Base-by-base conservation (phyloP, 2,329 filamentous ascomycete species). In the Fusarium ramigenum region DNA sequence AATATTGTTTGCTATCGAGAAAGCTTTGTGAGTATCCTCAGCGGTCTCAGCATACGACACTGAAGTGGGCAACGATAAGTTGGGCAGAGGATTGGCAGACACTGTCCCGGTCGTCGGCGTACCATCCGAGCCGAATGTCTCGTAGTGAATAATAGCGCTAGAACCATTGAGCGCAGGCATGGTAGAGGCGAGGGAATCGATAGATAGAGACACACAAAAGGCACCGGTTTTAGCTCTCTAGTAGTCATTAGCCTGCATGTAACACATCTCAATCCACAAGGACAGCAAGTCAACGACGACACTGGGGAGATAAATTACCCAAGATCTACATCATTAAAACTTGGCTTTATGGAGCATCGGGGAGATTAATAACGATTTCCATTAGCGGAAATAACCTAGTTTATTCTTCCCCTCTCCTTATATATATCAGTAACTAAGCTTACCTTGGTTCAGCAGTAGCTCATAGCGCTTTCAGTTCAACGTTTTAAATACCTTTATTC, bases 131-230 rank as follows among this genome's bases (percentile, higher is more conserved):
- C 39, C 12, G 19, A 40, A 40, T 7, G 19, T n/a, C 19, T 40
- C 12, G 39, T 40, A 40, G 19, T n/a, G 7, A 7, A 40, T 21
- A 42, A 42, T 15, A 14, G 21, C 14, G 39, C 39, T 7, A 6
- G 21, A 14, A 42, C 9, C 21, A n/a, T 42, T 42, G 8, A 9
- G 39, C 8, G 8, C 7, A 40, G 21, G 12, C 21, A 40, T n/a
- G 12, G 12, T 15, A n/a, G 34, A 9, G 34, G 34, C 34, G 16
- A 36, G 34, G 34, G 16, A 36, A 36, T 4, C 4, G 34, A 36
- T 36, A 18, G 0, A 36, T 36, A 1, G 16, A 37, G 16, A 18
- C 4, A 39, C 3, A 14, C 2, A n/a, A 21, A 40, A 8, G 12
- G 12, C 5, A n/a, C 39, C 2, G 19, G 19, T 40, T 2, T 7